Base-by-base conservation (phyloP, 352 stramenopile species). In the Phytophthora melonis region DNA sequence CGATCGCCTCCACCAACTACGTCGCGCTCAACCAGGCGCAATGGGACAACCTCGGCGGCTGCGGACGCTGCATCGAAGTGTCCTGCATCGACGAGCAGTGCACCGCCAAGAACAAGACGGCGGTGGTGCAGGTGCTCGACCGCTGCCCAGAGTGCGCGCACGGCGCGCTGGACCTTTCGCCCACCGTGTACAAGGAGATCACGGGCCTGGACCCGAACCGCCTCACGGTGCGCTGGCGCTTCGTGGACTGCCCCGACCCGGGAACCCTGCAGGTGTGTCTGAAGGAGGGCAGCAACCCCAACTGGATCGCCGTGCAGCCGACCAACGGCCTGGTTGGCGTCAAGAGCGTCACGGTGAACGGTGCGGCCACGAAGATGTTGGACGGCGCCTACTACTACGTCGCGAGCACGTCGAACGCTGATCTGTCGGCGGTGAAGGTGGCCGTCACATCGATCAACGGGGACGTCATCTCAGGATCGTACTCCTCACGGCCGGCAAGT, bases 381-480 rank as follows among this genome's bases (percentile, higher is more conserved):
- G 77, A 79, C 58, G 84, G 83, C 19, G 88, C 86, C 9, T 93
- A 88, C 68, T 93, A 93, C 73, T 94, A 87, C 71, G 61, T 89
- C 21, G 63, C 83, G 49, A 77, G 56, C 13, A 54, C 60, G 52
- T 69, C 66, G 18, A 47, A 32, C 9, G 54, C 72, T 0, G 77
- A 91, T 60, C 72, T 91, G 5, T 79, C 76, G n/a, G 68, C 71
- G 0, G 68, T 86, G 10, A 73, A 83, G 23, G 72, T 93, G 13
- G 65, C 64, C 2, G 81, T 94, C 58, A 90, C 84, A 6, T 93
- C 86, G 13, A 61, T 86, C 32, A 75, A 68, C 57, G 87, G 84
- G 14, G 76, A 91, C 41, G 81, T 82, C 27, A 84, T 92, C 57
- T 68, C 77, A 7, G 86, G 85, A 27, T 86, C 80, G 0, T 87